phyloP scores from a whole-genome alignment of 306 rosid genomes.

The Sicyos edulis region DNA sequence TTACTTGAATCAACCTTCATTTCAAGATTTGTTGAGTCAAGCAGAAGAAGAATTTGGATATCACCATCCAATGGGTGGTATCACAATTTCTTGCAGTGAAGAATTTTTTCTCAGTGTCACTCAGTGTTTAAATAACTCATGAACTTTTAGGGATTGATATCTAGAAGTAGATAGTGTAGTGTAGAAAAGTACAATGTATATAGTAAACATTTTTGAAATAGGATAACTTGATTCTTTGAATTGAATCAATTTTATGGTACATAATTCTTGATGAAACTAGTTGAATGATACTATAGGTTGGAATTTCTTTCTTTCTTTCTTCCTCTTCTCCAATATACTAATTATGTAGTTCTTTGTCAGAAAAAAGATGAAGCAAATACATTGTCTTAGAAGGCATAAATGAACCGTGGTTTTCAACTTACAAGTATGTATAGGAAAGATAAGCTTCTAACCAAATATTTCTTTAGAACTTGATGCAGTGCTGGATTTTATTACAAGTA shows the following conservation, averaged over 20 bases:
- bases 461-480: not conserved
- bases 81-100: too few relatives aligned
- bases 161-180: not conserved
- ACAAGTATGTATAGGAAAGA: not conserved
- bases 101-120: too few relatives aligned
- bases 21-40: too few relatives aligned
- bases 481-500: not conserved
- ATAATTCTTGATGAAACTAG: not conserved
- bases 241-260: not conserved
- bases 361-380: not conserved
- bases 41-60: too few relatives aligned
- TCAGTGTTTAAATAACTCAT: not conserved
- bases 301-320: not conserved
- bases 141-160: not conserved
- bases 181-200: not conserved
- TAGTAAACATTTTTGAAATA: not conserved
- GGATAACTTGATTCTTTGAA: slow-evolving; percentile 5
- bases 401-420: not conserved
- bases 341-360: not conserved
- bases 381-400: not conserved
- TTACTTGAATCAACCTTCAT: too few relatives aligned
- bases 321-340: not conserved
- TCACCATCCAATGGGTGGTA: too few relatives aligned
- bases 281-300: not conserved
- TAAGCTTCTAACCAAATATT: not conserved